A percentile compares a stretch with the other conserved stretches of the same genome.
These are phyloP conservation scores for Gossypium aridum DNA, from an alignment of 441 rosid species.

Conservation along the genomic window DNA sequence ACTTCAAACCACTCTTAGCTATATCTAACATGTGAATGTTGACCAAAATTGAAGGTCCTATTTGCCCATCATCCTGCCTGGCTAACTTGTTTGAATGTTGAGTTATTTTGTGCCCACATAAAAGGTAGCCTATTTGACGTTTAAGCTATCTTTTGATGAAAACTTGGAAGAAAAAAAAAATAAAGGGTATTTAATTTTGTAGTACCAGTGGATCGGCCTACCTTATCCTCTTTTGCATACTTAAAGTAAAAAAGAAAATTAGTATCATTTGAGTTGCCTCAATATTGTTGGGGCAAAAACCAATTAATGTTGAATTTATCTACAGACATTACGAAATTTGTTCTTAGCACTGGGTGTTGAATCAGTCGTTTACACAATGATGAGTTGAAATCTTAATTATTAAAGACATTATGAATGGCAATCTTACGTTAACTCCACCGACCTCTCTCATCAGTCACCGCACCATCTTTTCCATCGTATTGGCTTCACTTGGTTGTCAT, in stretches of 20 bases:
- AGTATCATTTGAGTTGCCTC: not conserved
- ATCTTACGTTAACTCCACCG: not conserved
- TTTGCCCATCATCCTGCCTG: not conserved
- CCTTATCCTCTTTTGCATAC: not conserved
- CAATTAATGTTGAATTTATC: not conserved
- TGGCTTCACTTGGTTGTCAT: not conserved
- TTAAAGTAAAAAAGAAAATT: not conserved
- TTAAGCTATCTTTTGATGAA: not conserved
- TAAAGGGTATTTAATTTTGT: not conserved
- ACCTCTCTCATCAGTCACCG: not conserved
- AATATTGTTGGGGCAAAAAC: not conserved
- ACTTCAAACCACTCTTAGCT: not conserved
- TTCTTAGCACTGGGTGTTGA: not conserved
- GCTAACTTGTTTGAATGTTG: not conserved
- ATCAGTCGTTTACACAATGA: not conserved
- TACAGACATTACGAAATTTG: not conserved
- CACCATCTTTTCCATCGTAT: not conserved
- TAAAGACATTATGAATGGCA: not conserved
- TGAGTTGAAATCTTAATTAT: not conserved
- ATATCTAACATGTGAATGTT: conserved; percentile 2
- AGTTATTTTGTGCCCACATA: not conserved
- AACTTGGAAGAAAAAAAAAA: not conserved
- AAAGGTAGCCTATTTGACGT: not conserved
- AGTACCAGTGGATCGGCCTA: not conserved
- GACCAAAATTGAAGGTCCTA: not conserved